Conservation (phyloP, 352 stramenopile species). For the Pythium angustatum region DNA sequence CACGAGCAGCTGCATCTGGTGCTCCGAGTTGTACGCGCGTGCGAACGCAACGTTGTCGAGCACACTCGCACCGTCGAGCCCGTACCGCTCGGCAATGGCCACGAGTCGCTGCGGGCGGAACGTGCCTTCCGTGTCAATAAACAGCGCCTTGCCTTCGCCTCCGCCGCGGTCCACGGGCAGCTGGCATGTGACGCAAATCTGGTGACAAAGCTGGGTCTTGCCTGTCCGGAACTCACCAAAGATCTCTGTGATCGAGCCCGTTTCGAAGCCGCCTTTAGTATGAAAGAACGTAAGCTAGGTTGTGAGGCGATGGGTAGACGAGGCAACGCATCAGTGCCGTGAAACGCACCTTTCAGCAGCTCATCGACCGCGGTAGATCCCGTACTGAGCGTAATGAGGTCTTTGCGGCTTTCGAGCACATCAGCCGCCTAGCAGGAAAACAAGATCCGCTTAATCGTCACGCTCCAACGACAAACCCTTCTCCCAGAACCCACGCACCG, state of each 20-base stretch:
- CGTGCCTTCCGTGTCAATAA: conserved; percentile 99
- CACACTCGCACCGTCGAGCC: conserved; percentile 94
- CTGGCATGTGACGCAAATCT: conserved; percentile 99
- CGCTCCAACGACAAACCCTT: too few relatives aligned
- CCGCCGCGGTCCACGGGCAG: conserved; percentile 96
- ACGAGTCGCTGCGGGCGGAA: conserved; percentile 97
- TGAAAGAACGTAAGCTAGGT: neutral
- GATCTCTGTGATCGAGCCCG: conserved; percentile 96
- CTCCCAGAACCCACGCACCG: too few relatives aligned
- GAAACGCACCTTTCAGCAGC: conserved; percentile 80
- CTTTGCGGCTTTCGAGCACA: conserved; percentile 85
- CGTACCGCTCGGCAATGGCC: conserved; percentile 98
- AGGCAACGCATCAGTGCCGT: too few relatives aligned
- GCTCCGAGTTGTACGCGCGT: conserved; percentile 99
- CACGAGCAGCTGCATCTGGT: conserved; percentile 98
- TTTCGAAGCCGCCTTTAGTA: conserved; percentile 94
- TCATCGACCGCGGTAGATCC: conserved; percentile 90
- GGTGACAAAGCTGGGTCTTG: conserved; percentile 99
- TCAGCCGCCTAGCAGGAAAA: conserved; percentile 69
- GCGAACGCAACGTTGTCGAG: conserved; percentile 99
- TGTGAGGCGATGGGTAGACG: too few relatives aligned
- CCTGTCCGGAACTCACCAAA: conserved; percentile 99
- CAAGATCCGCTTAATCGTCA: too few relatives aligned
- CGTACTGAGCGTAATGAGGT: conserved; percentile 95
- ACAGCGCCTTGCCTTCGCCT: conserved; percentile 97